A percentile compares a stretch with the other conserved stretches of the same genome.
phyloP scores from a whole-genome alignment of 139 green algal species.

The Spirogloea muscicola region DNA sequence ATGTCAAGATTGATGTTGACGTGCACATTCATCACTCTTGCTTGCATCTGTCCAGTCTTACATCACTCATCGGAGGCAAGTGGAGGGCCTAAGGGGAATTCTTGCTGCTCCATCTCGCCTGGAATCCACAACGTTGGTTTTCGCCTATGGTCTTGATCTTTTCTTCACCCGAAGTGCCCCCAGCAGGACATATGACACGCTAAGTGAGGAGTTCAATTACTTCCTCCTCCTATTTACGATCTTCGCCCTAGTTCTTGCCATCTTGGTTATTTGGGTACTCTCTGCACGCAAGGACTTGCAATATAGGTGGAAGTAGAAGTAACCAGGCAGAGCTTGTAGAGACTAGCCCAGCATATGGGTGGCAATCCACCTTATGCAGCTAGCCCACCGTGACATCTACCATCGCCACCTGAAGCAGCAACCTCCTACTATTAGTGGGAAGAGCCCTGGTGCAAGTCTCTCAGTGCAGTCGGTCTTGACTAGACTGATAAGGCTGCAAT shows the following conservation, averaged over 20 bases:
- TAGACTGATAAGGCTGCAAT: no score
- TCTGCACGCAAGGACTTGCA: conserved; percentile 53
- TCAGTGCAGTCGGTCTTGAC: no score
- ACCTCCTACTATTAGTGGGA: no score
- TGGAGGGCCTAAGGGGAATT: conserved; percentile 46
- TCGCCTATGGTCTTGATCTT: conserved; percentile 68
- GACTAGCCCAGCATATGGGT: no score
- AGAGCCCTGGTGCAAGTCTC: no score
- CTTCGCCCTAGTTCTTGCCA: conserved; percentile 53
- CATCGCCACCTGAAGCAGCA: no score
- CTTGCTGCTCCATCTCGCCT: conserved; percentile 61
- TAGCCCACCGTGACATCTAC: no score
- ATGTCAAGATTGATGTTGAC: no score
- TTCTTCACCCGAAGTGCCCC: conserved; percentile 80
- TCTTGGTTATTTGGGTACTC: conserved; percentile 50
- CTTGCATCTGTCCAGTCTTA: conserved; percentile 3
- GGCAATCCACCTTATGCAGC: no score
- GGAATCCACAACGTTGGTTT: conserved; percentile 74
- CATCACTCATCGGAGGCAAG: conserved; percentile 42
- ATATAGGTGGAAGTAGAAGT: conserved; percentile 63
- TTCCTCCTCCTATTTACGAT: conserved; percentile 78
- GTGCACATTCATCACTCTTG: background rate
- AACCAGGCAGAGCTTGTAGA: no score
- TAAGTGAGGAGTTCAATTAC: conserved; percentile 89
- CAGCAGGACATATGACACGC: conserved; percentile 73